Conservation (phyloP, 805 yeast species). For the Nakazawaea peltata region DNA sequence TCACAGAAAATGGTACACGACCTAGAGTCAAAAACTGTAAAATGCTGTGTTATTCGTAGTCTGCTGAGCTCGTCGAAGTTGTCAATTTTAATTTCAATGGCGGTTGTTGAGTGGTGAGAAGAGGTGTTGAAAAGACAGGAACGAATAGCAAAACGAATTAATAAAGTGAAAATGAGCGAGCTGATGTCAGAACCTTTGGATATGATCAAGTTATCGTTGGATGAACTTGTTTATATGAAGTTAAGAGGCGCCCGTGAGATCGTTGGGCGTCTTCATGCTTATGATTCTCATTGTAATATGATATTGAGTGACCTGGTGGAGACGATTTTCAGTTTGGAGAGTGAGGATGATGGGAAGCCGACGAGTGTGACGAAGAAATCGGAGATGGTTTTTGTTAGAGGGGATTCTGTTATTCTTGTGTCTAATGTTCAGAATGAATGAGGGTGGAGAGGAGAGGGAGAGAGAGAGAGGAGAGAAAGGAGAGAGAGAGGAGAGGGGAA, state of each 20-base stretch:
- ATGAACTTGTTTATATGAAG: constrained; percentile 81
- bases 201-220: constrained; percentile 74
- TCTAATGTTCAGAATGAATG: constrained; percentile 16
- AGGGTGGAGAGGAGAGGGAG: no score
- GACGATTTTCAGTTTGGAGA: constrained; percentile 55
- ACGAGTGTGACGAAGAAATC: constrained; percentile 46
- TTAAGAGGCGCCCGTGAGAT: constrained; percentile 92
- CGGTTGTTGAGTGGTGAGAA: no score
- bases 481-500: no score
- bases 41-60: no score
- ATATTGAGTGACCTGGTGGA: constrained; percentile 91
- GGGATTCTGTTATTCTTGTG: constrained; percentile 91
- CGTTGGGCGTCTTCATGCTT: constrained; percentile 85
- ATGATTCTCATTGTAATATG: constrained; percentile 94
- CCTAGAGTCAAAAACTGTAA: no score
- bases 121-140: no score
- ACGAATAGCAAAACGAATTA: no score
- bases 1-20: no score
- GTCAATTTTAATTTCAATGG: no score
- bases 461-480: no score
- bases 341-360: constrained; percentile 34
- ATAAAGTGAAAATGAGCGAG: constrained; percentile 3
- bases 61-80: no score
- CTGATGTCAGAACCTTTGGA: constrained; percentile 73
- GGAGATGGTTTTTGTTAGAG: constrained; percentile 93